A percentile compares a stretch with the other conserved stretches of the same genome.
Evolutionary conservation across 2,329 filamentous ascomycete species (phyloP).

Genomic region (Sporothrix protearum): DNA sequence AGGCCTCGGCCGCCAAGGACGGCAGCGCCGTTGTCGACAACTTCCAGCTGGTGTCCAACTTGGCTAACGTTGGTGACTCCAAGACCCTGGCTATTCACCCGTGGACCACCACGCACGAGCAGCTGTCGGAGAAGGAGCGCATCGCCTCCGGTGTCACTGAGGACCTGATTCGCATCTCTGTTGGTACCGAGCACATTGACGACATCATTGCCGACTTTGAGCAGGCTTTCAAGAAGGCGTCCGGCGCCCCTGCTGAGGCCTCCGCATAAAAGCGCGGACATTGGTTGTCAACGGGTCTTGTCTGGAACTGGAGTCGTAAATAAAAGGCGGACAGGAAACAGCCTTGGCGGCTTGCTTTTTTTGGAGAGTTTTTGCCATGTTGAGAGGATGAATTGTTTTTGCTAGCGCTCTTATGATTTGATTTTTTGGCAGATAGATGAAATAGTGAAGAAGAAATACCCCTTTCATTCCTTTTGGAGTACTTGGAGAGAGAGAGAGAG

Average conservation of each 20-base stretch:
- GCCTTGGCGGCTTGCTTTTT: not conserved
- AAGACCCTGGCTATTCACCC: slow-evolving; percentile 95
- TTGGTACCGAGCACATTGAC: slow-evolving; percentile 94
- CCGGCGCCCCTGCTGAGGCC: slow-evolving; percentile 42
- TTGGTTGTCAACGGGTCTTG: not conserved
- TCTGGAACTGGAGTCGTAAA: not conserved
- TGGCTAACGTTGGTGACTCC: slow-evolving; percentile 93
- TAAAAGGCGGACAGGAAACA: not conserved
- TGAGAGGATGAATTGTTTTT: not conserved
- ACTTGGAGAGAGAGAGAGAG: not conserved
- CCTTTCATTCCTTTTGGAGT: not conserved
- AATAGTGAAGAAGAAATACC: slow-evolving; percentile 1
- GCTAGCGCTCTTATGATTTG: slow-evolving; percentile 3
- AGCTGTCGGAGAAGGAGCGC: slow-evolving; percentile 80
- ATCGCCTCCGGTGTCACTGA: slow-evolving; percentile 76
- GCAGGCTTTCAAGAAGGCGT: slow-evolving; percentile 71
- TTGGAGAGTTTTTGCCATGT: not conserved
- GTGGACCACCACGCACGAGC: slow-evolving; percentile 93
- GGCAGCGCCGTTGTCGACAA: slow-evolving; percentile 87
- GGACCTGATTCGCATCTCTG: slow-evolving; percentile 90
- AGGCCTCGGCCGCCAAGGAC: slow-evolving; percentile 71
- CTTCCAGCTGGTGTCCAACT: slow-evolving; percentile 92
- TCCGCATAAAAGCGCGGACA: slow-evolving; percentile 25
- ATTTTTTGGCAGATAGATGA: not conserved
- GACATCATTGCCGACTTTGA: slow-evolving; percentile 96